Evolutionary conservation across 2,329 filamentous ascomycete genomes (phyloP), one percentile per base, ranked within the genome.

Genomic region (Stachybotrys chartarum): DNA sequence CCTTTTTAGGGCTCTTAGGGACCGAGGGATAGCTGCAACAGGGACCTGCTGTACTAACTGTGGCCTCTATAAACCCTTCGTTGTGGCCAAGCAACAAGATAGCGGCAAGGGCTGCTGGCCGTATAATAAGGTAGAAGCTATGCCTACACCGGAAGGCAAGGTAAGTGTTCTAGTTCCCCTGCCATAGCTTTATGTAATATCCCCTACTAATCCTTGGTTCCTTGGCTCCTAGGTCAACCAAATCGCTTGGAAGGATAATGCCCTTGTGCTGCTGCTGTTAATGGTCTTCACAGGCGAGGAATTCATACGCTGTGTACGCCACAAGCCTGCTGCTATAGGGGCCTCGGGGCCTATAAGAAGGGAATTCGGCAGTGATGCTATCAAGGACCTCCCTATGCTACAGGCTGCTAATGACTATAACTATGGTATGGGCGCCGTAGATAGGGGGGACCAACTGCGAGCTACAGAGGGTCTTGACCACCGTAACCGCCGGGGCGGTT

Each of bases 231-330:
- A 56, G 56, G 52, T 56, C 17, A 54, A 57, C 31, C 24, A 60
- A 55, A 54, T 61, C 30, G 51, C 50, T 14, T 61, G 48, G 57
- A 59, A 61, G 12, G 58, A 61, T 59, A 61, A 55, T 32, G 14
- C 49, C 10, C 31, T 60, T 11, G 51, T 61, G 8, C 51, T 61
- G 16, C 54, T 61, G 14, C 6, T 58, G 30, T 53, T 30, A n/a
- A 57, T 54, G 47, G 42, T 57, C 7, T 55, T 42, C 11, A 54
- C 18, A 5, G 49, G 56, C 2, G 18, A 51, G 12, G 16, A 57
- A 30, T 45, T 55, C 52, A 30, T 49, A 30, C 5, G 53, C 16
- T 30, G 44, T 18, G 5, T 46, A 7, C 47, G 47, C 30, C 51
- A 50, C 49, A 47, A 31, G 46, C 58, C 52, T 30, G 50, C 44